phyloP scores from a whole-genome alignment of 495 filamentous ascomycete species.

The Jackrogersella minutella region DNA sequence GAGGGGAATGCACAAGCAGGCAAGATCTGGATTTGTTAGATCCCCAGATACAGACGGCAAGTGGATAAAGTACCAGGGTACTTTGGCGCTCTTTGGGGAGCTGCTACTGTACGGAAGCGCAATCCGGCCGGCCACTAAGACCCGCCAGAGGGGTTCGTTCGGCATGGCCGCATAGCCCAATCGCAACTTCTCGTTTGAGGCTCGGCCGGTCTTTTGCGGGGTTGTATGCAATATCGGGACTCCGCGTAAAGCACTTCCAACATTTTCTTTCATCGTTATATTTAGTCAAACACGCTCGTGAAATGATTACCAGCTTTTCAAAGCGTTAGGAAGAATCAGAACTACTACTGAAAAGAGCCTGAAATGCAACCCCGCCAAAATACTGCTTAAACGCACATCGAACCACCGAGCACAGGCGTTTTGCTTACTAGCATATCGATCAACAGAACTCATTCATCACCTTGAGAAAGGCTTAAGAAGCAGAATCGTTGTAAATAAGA shows the following conservation, averaged over 20 bases:
- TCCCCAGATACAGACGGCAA: constrained; percentile 27
- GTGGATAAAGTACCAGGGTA: constrained; percentile 8
- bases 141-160: constrained; percentile 27
- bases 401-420: not conserved
- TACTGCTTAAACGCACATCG: not conserved
- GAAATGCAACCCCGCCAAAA: no score
- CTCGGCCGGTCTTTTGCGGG: constrained; percentile 20
- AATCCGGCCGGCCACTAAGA: constrained; percentile 9
- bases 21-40: constrained; percentile 19
- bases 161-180: constrained; percentile 27
- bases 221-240: not conserved
- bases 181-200: constrained; percentile 28
- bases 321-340: no score
- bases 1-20: not conserved
- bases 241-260: no score
- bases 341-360: no score
- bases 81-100: not conserved
- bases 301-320: no score
- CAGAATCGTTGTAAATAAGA: not conserved
- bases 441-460: not conserved
- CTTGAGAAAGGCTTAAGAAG: not conserved
- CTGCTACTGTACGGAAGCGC: constrained; percentile 3
- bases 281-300: no score
- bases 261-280: no score
- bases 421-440: not conserved